Percentiles rank a stretch among this genome's conserved stretches.
phyloP scores from a whole-genome alignment of 1,284 basidiomycete species.

The Hortiboletus rubellus region DNA sequence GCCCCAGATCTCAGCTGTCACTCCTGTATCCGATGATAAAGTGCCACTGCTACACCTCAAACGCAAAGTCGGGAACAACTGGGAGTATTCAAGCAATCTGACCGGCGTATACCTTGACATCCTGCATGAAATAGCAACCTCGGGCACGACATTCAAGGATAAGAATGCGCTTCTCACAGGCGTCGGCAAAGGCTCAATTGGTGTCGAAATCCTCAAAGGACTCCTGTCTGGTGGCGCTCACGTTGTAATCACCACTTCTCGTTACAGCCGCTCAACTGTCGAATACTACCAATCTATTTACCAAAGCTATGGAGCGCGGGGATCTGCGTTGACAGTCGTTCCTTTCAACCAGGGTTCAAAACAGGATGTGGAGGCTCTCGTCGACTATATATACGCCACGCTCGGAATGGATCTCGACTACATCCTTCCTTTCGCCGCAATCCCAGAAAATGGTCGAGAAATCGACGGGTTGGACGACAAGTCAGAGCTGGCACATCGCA shows the following conservation, averaged over 20 bases:
- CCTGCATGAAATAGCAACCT: slow-evolving; percentile 96
- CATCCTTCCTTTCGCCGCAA: slow-evolving; percentile 96
- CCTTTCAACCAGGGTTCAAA: slow-evolving; percentile 99
- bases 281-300: slow-evolving; percentile 99
- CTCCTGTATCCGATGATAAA: slow-evolving; percentile 85
- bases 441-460: slow-evolving; percentile 97
- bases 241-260: slow-evolving; percentile 95
- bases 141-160: slow-evolving; percentile 97
- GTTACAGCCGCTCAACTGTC: slow-evolving; percentile 91
- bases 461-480: slow-evolving; percentile 97
- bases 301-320: slow-evolving; percentile 93
- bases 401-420: slow-evolving; percentile 97
- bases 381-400: slow-evolving; percentile 97
- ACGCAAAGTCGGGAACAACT: slow-evolving; percentile 93
- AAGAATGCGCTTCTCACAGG: slow-evolving; percentile 98
- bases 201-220: slow-evolving; percentile 96
- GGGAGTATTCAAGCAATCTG: slow-evolving; percentile 97
- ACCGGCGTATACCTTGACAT: slow-evolving; percentile 96
- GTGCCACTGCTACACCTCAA: slow-evolving; percentile 95
- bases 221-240: slow-evolving; percentile 94
- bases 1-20: slow-evolving; percentile 76
- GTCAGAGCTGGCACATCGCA: slow-evolving; percentile 96
- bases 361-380: slow-evolving; percentile 95
- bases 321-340: slow-evolving; percentile 94
- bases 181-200: slow-evolving; percentile 97